These are phyloP conservation scores for Bipolaris gigantea DNA, from an alignment of 2,329 filamentous ascomycete species.

Conservation along the genomic window DNA sequence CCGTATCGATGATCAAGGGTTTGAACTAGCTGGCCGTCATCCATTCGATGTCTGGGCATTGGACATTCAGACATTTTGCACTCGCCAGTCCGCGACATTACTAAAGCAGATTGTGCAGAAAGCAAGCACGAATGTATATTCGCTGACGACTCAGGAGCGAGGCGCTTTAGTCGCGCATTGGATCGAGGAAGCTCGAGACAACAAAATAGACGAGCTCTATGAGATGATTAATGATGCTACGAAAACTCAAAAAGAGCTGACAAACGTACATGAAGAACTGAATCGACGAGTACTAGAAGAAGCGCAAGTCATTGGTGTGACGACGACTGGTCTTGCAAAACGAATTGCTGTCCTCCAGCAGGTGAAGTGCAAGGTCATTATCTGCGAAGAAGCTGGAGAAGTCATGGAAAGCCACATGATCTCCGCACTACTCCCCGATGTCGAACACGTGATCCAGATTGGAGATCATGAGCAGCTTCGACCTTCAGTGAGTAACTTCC, in stretches of 20 bases:
- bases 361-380: constrained; percentile 58
- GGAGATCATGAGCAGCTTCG: constrained; percentile 66
- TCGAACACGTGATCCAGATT: constrained; percentile 66
- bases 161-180: constrained; percentile 16
- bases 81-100: background rate
- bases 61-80: background rate
- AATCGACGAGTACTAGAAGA: constrained; percentile 45
- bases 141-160: constrained; percentile 17
- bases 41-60: constrained; percentile 30
- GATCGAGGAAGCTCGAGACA: constrained; percentile 16
- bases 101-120: constrained; percentile 9
- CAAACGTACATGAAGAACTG: constrained; percentile 42
- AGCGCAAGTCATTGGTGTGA: constrained; percentile 61
- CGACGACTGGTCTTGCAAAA: constrained; percentile 63
- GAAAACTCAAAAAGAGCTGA: constrained; percentile 11
- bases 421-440: constrained; percentile 59
- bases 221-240: constrained; percentile 13
- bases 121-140: constrained; percentile 13
- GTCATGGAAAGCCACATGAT: constrained; percentile 66
- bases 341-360: constrained; percentile 54
- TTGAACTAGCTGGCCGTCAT: constrained; percentile 21
- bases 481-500: constrained; percentile 59
- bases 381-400: constrained; percentile 71
- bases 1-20: constrained; percentile 19
- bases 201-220: constrained; percentile 18